Percentiles rank a stretch among this genome's conserved stretches.
These are phyloP conservation scores for Nosema muscidifuracis DNA, from an alignment of 371 early-diverging fungal species.

Conservation along the genomic window DNA sequence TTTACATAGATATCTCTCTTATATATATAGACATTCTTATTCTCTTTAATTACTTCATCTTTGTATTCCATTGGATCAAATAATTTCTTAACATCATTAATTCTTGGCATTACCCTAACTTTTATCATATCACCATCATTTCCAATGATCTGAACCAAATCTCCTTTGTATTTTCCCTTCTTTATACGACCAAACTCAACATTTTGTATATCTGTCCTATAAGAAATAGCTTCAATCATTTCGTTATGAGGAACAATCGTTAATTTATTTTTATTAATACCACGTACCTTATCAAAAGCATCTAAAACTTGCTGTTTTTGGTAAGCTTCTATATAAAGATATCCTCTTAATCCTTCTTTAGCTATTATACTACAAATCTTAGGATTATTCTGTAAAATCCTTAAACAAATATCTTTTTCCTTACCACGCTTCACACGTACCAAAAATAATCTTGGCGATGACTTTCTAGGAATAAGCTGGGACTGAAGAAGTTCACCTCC, in stretches of 20 bases:
- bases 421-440: constrained; percentile 52
- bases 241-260: constrained; percentile 83
- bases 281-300: constrained; percentile 69
- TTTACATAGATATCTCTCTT: constrained; percentile 72
- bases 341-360: constrained; percentile 80
- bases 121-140: constrained; percentile 64
- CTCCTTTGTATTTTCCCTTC: constrained; percentile 85
- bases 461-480: constrained; percentile 51
- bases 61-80: constrained; percentile 56
- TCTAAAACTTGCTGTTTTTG: constrained; percentile 73
- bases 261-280: constrained; percentile 69
- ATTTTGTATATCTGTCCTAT: constrained; percentile 69
- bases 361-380: constrained; percentile 64
- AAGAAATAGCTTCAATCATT: constrained; percentile 79
- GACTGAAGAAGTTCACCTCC: constrained; percentile 44
- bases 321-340: constrained; percentile 84
- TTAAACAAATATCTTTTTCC: constrained; percentile 52
- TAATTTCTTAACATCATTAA: constrained; percentile 64
- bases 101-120: constrained; percentile 78
- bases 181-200: constrained; percentile 82
- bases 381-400: constrained; percentile 34
- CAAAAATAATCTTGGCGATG: constrained; percentile 60
- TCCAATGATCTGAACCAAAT: constrained; percentile 73
- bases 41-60: constrained; percentile 53
- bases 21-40: constrained; percentile 69